These are phyloP conservation scores for Penicillium tannophilum DNA, from an alignment of 495 filamentous ascomycete species.

Conservation along the genomic window DNA sequence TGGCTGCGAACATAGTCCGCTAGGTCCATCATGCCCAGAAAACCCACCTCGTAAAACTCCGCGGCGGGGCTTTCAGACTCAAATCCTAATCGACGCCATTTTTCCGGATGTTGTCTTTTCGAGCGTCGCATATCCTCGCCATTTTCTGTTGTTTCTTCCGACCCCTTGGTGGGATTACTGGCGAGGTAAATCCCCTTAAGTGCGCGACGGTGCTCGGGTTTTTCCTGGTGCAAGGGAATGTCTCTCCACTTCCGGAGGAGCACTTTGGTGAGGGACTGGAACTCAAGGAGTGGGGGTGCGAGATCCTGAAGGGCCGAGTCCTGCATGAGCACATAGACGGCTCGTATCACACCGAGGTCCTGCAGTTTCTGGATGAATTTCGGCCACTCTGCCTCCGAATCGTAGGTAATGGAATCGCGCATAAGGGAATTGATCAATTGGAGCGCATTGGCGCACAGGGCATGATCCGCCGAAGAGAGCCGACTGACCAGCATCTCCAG, in stretches of 20 bases:
- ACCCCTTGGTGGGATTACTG: constrained; percentile 65
- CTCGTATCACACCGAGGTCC: constrained; percentile 90
- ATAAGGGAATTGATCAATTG: constrained; percentile 95
- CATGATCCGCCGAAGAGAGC: constrained; percentile 91
- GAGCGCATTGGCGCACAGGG: constrained; percentile 91
- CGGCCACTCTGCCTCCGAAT: constrained; percentile 80
- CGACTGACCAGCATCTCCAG: constrained; percentile 90
- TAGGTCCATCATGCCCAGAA: constrained; percentile 96
- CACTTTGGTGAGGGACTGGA: constrained; percentile 89
- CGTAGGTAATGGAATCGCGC: constrained; percentile 86
- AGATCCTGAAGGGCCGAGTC: constrained; percentile 91
- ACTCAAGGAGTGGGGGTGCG: constrained; percentile 88
- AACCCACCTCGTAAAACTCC: constrained; percentile 86
- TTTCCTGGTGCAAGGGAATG: constrained; percentile 78
- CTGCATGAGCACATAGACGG: constrained; percentile 90
- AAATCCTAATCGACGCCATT: constrained; percentile 92
- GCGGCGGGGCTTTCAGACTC: constrained; percentile 81
- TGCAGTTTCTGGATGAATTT: constrained; percentile 92
- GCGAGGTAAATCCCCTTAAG: constrained; percentile 82
- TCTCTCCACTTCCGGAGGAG: constrained; percentile 90
- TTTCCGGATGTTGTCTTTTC: constrained; percentile 78
- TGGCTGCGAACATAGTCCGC: constrained; percentile 90
- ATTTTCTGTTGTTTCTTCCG: constrained; percentile 34
- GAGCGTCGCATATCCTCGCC: constrained; percentile 56
- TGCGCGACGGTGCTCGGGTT: constrained; percentile 84